phyloP scores from a whole-genome alignment of 805 yeast species.

The Metschnikowia lochheadii region DNA sequence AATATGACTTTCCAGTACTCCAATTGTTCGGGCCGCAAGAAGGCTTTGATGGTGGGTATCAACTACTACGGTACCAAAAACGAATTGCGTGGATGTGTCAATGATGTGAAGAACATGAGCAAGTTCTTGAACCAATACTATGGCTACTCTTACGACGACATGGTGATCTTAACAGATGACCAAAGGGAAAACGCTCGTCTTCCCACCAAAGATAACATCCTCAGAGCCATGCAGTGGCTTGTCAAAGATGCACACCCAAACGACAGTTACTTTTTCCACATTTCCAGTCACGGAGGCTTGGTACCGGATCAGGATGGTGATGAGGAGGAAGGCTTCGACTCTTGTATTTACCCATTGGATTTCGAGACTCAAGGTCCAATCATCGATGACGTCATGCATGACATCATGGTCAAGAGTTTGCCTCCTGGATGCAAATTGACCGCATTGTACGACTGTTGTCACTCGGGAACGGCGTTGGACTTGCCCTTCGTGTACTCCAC shows the following conservation, averaged over 20 bases:
- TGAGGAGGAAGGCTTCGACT: constrained; percentile 71
- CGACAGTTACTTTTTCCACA: constrained; percentile 77
- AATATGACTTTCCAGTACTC: constrained; percentile 52
- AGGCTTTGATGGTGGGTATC: constrained; percentile 75
- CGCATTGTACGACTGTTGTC: constrained; percentile 81
- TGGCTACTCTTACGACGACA: constrained; percentile 52
- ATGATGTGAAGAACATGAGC: constrained; percentile 60
- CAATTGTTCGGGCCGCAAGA: constrained; percentile 64
- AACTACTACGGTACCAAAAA: constrained; percentile 67
- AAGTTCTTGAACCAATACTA: constrained; percentile 31
- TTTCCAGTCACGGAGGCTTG: constrained; percentile 85
- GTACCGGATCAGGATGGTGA: constrained; percentile 66
- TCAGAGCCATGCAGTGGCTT: constrained; percentile 80
- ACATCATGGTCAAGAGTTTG: constrained; percentile 62
- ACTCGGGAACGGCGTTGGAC: constrained; percentile 79
- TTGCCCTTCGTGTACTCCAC: constrained; percentile 78
- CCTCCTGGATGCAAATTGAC: constrained; percentile 74
- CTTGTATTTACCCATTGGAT: constrained; percentile 70
- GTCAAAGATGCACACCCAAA: constrained; percentile 69
- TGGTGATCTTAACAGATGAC: constrained; percentile 60
- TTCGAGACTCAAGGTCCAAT: constrained; percentile 64
- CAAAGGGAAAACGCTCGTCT: constrained; percentile 39
- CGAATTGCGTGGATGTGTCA: constrained; percentile 72
- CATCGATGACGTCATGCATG: constrained; percentile 72
- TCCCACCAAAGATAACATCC: constrained; percentile 68